Conservation (phyloP, 495 filamentous ascomycete species). For the Aspergillus affinis region DNA sequence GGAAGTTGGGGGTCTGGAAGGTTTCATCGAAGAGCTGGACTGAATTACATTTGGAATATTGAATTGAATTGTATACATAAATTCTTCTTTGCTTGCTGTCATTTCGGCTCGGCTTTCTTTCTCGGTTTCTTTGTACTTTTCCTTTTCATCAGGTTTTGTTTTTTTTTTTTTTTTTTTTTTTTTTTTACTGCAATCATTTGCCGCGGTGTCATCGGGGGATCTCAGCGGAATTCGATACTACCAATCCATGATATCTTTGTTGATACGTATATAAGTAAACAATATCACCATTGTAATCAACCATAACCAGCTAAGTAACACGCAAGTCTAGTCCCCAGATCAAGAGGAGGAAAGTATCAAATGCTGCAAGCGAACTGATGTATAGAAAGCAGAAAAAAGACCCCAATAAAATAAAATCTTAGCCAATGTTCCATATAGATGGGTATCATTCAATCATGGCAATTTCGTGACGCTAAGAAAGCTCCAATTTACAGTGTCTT, state of each 20-base stretch:
- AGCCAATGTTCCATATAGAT: conserved; percentile 21
- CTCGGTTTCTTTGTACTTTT: too few relatives aligned
- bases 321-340: not conserved
- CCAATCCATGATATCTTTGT: not conserved
- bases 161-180: not conserved
- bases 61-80: not conserved
- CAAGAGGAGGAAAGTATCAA: not conserved
- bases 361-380: not conserved
- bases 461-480: conserved; percentile 12
- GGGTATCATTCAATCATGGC: conserved; percentile 30
- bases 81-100: not conserved
- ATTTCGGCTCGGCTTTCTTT: conserved; percentile 4
- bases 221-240: not conserved
- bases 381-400: conserved; percentile 1
- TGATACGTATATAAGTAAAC: too few relatives aligned
- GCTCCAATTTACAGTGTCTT: not conserved
- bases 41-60: not conserved
- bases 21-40: conserved; percentile 44
- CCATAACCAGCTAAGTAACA: not conserved
- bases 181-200: conserved; percentile 4
- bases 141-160: not conserved
- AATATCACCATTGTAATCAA: too few relatives aligned
- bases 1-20: conserved; percentile 66
- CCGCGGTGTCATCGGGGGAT: not conserved
- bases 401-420: not conserved